Conservation (phyloP, 805 yeast genomes). For the Henningerozyma blattae region DNA sequence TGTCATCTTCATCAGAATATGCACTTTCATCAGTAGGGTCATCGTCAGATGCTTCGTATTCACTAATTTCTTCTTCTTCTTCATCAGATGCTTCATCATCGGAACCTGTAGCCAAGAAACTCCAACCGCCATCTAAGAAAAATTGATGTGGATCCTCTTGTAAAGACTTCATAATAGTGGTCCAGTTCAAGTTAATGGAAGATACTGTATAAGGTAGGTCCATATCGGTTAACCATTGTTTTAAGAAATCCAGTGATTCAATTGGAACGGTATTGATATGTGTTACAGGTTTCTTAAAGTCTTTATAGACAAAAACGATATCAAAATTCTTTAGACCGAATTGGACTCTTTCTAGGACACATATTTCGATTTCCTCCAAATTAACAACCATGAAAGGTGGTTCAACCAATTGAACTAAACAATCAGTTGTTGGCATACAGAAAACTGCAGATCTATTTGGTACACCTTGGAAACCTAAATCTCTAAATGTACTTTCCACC, state of each 20-base stretch:
- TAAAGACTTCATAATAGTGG: conserved; percentile 87
- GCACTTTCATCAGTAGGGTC: conserved; percentile 33
- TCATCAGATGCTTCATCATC: conserved; percentile 63
- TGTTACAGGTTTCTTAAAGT: conserved; percentile 74
- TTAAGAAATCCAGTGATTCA: conserved; percentile 81
- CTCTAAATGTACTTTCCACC: conserved; percentile 89
- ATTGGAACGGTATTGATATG: conserved; percentile 93
- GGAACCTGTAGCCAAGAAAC: conserved; percentile 78
- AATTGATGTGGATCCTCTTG: conserved; percentile 88
- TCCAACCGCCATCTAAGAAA: conserved; percentile 94
- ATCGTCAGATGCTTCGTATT: conserved; percentile 33
- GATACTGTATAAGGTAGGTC: conserved; percentile 94
- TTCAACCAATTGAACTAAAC: conserved; percentile 85
- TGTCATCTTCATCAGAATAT: conserved; percentile 28
- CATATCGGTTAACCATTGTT: conserved; percentile 95
- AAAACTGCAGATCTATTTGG: conserved; percentile 89
- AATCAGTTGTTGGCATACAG: conserved; percentile 95
- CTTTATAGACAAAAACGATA: conserved; percentile 91
- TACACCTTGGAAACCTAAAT: conserved; percentile 94
- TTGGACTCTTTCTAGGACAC: conserved; percentile 93
- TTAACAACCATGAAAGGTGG: conserved; percentile 92
- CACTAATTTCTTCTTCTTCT: conserved; percentile 52
- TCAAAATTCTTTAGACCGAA: conserved; percentile 95
- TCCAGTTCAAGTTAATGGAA: conserved; percentile 92
- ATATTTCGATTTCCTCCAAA: conserved; percentile 83